A percentile compares a stretch with the other conserved stretches of the same genome.
phyloP scores from a whole-genome alignment of 257 asterid genomes.

The Nicotiana undulata region DNA sequence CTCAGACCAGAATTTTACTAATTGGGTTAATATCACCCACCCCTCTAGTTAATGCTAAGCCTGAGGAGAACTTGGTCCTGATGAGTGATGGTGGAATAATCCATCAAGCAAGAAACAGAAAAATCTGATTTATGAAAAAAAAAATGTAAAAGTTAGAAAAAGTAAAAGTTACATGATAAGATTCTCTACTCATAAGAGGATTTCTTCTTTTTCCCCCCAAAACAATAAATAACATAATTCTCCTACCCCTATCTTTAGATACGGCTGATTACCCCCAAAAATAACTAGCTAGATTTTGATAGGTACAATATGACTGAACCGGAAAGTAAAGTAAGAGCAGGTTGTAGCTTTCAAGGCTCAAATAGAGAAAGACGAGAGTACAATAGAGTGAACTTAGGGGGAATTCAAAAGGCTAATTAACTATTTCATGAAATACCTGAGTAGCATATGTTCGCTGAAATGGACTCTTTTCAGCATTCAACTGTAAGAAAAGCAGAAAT shows the following conservation, averaged over 20 bases:
- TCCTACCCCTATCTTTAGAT: neutral
- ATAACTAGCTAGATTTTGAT: neutral
- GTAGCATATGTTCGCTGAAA: conserved; percentile 94
- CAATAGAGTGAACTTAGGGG: neutral
- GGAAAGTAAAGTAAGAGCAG: neutral
- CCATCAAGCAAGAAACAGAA: neutral
- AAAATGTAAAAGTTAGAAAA: neutral
- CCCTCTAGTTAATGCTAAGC: neutral
- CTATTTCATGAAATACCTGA: conserved; percentile 50
- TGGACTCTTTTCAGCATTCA: conserved; percentile 93
- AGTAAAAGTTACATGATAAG: neutral
- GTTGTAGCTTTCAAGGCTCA: neutral
- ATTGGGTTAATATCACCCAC: neutral
- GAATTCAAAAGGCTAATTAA: neutral
- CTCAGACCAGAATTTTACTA: neutral
- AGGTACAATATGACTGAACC: neutral
- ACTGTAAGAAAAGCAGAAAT: conserved; percentile 43
- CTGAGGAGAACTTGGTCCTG: neutral
- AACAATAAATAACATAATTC: neutral
- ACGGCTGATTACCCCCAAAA: neutral
- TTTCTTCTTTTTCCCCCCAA: neutral
- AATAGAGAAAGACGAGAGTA: neutral
- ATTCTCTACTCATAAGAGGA: neutral
- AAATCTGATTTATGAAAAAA: neutral
- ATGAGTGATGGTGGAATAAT: neutral